phyloP scores from a whole-genome alignment of 441 rosid species.

The Eugenia klotzschiana region DNA sequence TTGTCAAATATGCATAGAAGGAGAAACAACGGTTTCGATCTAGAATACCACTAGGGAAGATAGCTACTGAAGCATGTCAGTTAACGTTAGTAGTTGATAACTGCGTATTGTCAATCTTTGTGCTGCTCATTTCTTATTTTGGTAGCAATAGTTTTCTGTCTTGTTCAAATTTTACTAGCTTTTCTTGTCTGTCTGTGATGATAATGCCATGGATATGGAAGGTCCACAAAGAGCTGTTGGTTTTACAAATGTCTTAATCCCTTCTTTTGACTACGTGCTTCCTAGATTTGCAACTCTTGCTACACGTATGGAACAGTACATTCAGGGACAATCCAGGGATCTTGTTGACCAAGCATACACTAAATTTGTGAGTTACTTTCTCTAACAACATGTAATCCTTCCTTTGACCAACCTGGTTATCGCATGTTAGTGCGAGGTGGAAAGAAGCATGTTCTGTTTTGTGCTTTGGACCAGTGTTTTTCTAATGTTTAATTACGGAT shows the following conservation, averaged over 20 bases:
- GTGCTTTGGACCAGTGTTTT: background rate
- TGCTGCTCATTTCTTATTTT: background rate
- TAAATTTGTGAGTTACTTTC: slow-evolving; percentile 64
- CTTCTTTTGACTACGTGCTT: background rate
- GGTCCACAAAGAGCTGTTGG: background rate
- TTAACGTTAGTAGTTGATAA: background rate
- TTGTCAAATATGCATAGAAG: background rate
- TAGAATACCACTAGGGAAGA: background rate
- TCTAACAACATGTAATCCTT: background rate
- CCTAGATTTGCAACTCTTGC: slow-evolving; percentile 89
- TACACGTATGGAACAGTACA: slow-evolving; percentile 98
- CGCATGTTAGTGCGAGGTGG: background rate
- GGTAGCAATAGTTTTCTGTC: background rate
- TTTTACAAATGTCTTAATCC: background rate
- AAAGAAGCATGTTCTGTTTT: background rate
- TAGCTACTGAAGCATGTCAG: background rate
- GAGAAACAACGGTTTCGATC: background rate
- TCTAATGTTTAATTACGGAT: slow-evolving; percentile 10
- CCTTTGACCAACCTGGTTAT: background rate
- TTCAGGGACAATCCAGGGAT: slow-evolving; percentile 96
- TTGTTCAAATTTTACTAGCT: background rate
- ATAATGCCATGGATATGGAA: background rate
- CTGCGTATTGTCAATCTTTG: background rate
- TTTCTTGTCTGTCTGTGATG: background rate
- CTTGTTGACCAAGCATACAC: slow-evolving; percentile 96